These are phyloP conservation scores for Sonneratia alba DNA, from an alignment of 345 rosid species.

Conservation along the genomic window DNA sequence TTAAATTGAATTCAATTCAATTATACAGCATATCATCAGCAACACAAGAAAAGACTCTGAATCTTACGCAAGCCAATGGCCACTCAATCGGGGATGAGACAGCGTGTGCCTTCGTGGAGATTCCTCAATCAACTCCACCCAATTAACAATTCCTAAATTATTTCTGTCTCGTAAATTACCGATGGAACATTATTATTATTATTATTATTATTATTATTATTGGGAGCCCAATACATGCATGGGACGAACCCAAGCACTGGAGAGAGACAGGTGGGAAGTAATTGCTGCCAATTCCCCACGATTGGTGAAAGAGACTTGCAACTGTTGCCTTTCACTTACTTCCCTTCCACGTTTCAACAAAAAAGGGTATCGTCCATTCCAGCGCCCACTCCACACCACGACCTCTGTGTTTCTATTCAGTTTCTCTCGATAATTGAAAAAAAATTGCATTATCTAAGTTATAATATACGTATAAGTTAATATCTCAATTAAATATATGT, in stretches of 20 bases:
- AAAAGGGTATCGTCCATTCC: neutral
- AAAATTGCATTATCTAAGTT: too few relatives aligned
- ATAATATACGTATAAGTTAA: too few relatives aligned
- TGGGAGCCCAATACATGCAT: neutral
- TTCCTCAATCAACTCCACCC: neutral
- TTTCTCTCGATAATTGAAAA: too few relatives aligned
- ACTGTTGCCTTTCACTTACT: neutral
- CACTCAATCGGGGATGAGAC: neutral
- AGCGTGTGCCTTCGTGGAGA: neutral
- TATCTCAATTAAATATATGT: too few relatives aligned
- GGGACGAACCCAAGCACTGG: neutral
- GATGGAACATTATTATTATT: neutral
- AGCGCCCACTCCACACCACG: neutral
- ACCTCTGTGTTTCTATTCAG: neutral
- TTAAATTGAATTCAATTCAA: too few relatives aligned
- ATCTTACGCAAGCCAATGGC: constrained; percentile 1
- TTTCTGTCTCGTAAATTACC: neutral
- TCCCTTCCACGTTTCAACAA: neutral
- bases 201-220: neutral
- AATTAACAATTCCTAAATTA: neutral
- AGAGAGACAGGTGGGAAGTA: neutral
- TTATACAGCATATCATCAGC: too few relatives aligned
- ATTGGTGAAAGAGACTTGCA: neutral
- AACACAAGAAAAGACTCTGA: neutral
- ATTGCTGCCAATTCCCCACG: neutral